Conservation (phyloP, 2,329 filamentous ascomycete species). For the Epichloe brachyelytri region DNA sequence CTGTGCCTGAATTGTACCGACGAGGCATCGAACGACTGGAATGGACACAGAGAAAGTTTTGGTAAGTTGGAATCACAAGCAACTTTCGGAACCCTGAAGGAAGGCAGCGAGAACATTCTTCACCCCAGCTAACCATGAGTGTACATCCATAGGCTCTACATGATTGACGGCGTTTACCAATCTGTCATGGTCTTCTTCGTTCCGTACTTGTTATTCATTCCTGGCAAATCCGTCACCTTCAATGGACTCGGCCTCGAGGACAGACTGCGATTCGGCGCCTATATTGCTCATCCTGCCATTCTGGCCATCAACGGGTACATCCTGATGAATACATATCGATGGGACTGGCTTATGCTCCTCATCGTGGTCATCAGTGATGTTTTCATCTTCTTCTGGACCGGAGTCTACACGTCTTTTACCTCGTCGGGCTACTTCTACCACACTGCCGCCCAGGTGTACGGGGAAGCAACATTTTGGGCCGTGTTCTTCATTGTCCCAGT, state of each 20-base stretch:
- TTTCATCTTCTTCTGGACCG: conserved; percentile 92
- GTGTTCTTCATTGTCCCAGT: conserved; percentile 65
- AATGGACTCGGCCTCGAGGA: conserved; percentile 68
- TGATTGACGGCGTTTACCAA: conserved; percentile 90
- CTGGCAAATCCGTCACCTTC: conserved; percentile 55
- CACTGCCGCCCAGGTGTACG: conserved; percentile 66
- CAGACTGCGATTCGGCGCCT: conserved; percentile 72
- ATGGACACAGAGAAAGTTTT: conserved; percentile 95
- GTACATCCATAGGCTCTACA: conserved; percentile 57
- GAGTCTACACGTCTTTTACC: conserved; percentile 54
- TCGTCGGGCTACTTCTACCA: conserved; percentile 53
- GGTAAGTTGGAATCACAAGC: conserved; percentile 41
- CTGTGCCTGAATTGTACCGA: conserved; percentile 89
- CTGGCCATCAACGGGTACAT: conserved; percentile 90
- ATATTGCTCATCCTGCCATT: conserved; percentile 73
- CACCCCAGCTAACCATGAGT: conserved; percentile 4
- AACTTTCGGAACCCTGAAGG: background rate
- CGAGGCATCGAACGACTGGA: conserved; percentile 91
- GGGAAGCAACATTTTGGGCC: conserved; percentile 76
- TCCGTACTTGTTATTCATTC: conserved; percentile 66
- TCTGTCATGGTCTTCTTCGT: conserved; percentile 90
- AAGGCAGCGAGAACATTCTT: background rate
- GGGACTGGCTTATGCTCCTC: conserved; percentile 91
- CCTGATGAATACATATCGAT: conserved; percentile 89
- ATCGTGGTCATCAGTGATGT: conserved; percentile 72